Conservation (phyloP, 1,284 basidiomycete genomes). For the Microbotryum violaceum region DNA sequence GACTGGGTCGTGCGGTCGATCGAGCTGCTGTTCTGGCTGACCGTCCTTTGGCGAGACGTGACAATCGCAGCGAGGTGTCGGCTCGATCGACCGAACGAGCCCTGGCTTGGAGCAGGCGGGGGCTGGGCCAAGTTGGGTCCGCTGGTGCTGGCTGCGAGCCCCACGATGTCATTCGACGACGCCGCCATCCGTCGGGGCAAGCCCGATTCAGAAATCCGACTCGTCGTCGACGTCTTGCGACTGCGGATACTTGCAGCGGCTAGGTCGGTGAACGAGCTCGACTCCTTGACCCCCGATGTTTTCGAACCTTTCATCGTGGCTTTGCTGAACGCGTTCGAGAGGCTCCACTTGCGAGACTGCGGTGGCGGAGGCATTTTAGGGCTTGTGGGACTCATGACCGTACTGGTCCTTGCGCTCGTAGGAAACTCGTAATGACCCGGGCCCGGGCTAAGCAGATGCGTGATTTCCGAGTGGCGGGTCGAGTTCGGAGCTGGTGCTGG, state of each 20-base stretch:
- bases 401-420: slow-evolving; percentile 11
- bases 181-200: slow-evolving; percentile 28
- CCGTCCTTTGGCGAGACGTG: slow-evolving; percentile 18
- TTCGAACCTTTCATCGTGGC: slow-evolving; percentile 57
- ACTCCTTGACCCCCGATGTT: slow-evolving; percentile 35
- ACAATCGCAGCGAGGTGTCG: slow-evolving; percentile 3
- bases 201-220: slow-evolving; percentile 48
- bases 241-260: slow-evolving; percentile 51
- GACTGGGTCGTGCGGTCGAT: slow-evolving; percentile 17
- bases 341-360: slow-evolving; percentile 71
- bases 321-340: slow-evolving; percentile 63
- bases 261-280: slow-evolving; percentile 34
- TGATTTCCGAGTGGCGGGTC: slow-evolving; percentile 20
- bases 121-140: not conserved
- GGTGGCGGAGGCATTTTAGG: slow-evolving; percentile 50
- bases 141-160: slow-evolving; percentile 14
- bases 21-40: slow-evolving; percentile 27
- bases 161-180: slow-evolving; percentile 32
- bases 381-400: slow-evolving; percentile 18
- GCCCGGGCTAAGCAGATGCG: slow-evolving; percentile 22
- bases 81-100: slow-evolving; percentile 21
- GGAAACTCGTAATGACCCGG: slow-evolving; percentile 10
- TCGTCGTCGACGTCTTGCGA: slow-evolving; percentile 62
- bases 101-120: slow-evolving; percentile 1
- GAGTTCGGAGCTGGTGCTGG: slow-evolving; percentile 19